These are phyloP conservation scores for Ogataea methylovora DNA, from an alignment of 805 yeast genomes.

Conservation along the genomic window DNA sequence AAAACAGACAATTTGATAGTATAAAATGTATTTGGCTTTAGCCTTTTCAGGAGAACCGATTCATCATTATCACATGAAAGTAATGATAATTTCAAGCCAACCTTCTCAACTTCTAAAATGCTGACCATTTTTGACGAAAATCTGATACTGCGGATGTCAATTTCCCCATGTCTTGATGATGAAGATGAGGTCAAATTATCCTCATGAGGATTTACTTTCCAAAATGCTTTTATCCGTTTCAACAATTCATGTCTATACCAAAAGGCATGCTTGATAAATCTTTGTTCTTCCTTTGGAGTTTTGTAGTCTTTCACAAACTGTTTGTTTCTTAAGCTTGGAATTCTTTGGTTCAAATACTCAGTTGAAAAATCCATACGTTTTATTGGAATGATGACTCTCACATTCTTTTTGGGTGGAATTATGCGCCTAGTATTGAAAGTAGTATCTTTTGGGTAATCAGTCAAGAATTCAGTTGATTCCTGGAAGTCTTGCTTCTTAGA, in stretches of 20 bases:
- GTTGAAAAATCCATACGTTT: conserved; percentile 40
- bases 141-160: conserved; percentile 62
- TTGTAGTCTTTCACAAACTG: conserved; percentile 61
- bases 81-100: conserved; percentile 33
- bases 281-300: conserved; percentile 48
- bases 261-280: conserved; percentile 53
- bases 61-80: conserved; percentile 9
- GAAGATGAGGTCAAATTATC: conserved; percentile 5
- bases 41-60: conserved; percentile 17
- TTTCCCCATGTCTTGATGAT: conserved; percentile 38
- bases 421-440: conserved; percentile 10
- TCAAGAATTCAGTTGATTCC: conserved; percentile 13
- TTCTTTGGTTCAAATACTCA: conserved; percentile 37
- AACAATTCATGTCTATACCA: conserved; percentile 76
- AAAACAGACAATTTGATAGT: conserved; percentile 39
- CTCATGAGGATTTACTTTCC: conserved; percentile 38
- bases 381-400: conserved; percentile 67
- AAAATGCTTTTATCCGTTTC: conserved; percentile 50
- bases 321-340: conserved; percentile 65
- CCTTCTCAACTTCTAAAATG: conserved; percentile 41
- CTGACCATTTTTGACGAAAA: conserved; percentile 54
- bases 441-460: conserved; percentile 8
- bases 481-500: conserved; percentile 16
- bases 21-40: conserved; percentile 42
- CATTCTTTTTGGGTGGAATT: conserved; percentile 20